These are phyloP conservation scores for Leishmania guyanensis DNA, from an alignment of 208 protist genomes.

Conservation along the genomic window DNA sequence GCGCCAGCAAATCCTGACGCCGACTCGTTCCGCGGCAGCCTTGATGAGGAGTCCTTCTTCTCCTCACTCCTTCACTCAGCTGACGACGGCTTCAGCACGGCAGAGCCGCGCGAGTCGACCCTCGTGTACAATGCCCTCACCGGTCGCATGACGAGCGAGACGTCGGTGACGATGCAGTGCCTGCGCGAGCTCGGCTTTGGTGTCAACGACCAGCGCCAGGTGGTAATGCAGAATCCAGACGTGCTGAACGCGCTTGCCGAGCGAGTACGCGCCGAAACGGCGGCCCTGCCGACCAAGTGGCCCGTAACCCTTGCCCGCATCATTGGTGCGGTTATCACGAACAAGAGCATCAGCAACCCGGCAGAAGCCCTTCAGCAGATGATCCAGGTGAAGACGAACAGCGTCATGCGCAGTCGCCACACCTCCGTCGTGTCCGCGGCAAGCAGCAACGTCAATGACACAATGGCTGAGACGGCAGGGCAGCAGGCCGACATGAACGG, in stretches of 20 bases:
- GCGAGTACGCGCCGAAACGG: constrained; percentile 57
- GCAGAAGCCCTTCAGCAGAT: constrained; percentile 78
- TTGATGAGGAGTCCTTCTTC: constrained; percentile 41
- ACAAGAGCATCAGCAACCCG: constrained; percentile 64
- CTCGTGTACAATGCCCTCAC: constrained; percentile 87
- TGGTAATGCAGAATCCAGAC: constrained; percentile 60
- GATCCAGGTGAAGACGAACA: constrained; percentile 83
- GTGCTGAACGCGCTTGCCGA: constrained; percentile 67
- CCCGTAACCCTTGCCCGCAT: constrained; percentile 63
- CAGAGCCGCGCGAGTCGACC: constrained; percentile 34
- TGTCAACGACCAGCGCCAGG: constrained; percentile 72
- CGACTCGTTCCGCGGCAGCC: constrained; percentile 20
- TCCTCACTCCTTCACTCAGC: constrained; percentile 20
- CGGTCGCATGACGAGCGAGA: constrained; percentile 85
- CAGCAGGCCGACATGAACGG: constrained; percentile 31
- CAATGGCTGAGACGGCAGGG: constrained; percentile 12
- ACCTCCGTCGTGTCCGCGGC: constrained; percentile 65
- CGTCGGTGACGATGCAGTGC: constrained; percentile 52
- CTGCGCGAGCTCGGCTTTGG: constrained; percentile 79
- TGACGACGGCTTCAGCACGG: background rate
- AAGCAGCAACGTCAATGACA: constrained; percentile 26
- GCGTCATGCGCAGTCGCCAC: constrained; percentile 73
- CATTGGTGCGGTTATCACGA: constrained; percentile 63
- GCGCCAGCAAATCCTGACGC: background rate
- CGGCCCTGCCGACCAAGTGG: constrained; percentile 67